Evolutionary conservation across 306 rosid species (phyloP).

Genomic region (Cucurbita ficifolia): DNA sequence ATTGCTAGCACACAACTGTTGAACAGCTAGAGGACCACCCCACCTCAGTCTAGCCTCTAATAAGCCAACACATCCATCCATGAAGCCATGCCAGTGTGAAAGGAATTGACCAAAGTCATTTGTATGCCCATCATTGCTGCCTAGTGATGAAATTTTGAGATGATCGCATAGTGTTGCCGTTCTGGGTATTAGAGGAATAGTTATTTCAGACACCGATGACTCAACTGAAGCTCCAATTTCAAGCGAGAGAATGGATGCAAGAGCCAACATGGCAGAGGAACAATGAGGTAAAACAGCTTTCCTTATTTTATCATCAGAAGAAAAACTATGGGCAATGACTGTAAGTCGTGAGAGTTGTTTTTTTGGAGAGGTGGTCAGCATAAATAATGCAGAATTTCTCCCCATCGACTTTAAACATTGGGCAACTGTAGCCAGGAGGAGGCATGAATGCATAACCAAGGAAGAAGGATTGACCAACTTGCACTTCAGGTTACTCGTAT

Average conservation of each 20-base stretch:
- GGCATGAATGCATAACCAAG: slow-evolving; percentile 59
- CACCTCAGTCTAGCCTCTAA: slow-evolving; percentile 61
- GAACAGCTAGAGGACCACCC: slow-evolving; percentile 87
- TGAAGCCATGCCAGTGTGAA: slow-evolving; percentile 66
- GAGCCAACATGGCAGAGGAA: slow-evolving; percentile 76
- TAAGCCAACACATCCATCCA: slow-evolving; percentile 85
- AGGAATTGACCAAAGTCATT: slow-evolving; percentile 31
- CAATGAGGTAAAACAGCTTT: slow-evolving; percentile 34
- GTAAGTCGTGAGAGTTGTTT: slow-evolving; percentile 75
- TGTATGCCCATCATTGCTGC: slow-evolving; percentile 26
- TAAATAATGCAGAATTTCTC: slow-evolving; percentile 70
- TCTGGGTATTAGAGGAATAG: slow-evolving; percentile 73
- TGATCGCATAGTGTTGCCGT: slow-evolving; percentile 43
- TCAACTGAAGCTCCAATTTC: slow-evolving; percentile 61
- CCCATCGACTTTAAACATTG: slow-evolving; percentile 72
- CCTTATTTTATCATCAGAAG: slow-evolving; percentile 45
- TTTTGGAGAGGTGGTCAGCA: slow-evolving; percentile 71
- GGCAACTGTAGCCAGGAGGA: slow-evolving; percentile 58
- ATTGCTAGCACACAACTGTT: slow-evolving; percentile 77
- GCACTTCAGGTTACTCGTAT: slow-evolving; percentile 37
- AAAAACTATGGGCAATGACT: slow-evolving; percentile 45
- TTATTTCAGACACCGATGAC: slow-evolving; percentile 60
- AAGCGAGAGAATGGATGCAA: slow-evolving; percentile 71
- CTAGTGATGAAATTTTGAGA: slow-evolving; percentile 43
- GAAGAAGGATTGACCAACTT: slow-evolving; percentile 46